Conservation (phyloP, 169 alveolate genomes). For the Babesia bovis region DNA sequence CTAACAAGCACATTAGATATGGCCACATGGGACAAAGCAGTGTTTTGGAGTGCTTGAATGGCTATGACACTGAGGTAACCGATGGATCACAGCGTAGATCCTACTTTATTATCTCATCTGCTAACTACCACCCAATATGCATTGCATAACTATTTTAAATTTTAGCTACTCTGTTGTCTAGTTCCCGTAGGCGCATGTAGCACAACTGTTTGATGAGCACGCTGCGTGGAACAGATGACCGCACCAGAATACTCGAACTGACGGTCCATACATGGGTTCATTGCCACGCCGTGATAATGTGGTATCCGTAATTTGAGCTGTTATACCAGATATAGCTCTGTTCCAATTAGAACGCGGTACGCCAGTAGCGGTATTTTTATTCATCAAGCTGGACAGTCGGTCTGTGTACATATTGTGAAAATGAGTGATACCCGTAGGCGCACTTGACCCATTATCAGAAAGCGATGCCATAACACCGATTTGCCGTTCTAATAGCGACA, state of each 20-base stretch:
- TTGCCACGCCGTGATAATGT: too few relatives aligned
- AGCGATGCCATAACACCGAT: constrained; percentile 36
- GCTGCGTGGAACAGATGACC: constrained; percentile 52
- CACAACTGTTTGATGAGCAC: constrained; percentile 43
- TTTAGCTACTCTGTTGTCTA: neutral
- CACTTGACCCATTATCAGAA: too few relatives aligned
- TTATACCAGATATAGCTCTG: neutral
- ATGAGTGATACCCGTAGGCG: neutral
- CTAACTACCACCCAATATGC: constrained; percentile 58
- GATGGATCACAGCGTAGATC: neutral
- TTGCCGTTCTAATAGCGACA: constrained; percentile 49
- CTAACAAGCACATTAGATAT: constrained; percentile 50
- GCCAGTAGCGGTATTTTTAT: neutral
- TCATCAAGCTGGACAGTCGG: constrained; percentile 37
- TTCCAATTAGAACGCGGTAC: constrained; percentile 10
- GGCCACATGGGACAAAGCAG: constrained; percentile 42
- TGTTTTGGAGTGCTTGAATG: constrained; percentile 56
- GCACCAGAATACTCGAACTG: constrained; percentile 56
- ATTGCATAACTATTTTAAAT: neutral
- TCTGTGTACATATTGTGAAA: constrained; percentile 29
- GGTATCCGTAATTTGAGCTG: too few relatives aligned
- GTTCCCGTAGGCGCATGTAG: constrained; percentile 19
- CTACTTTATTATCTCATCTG: constrained; percentile 32
- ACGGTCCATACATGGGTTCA: neutral
- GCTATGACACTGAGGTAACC: constrained; percentile 48